Conservation (phyloP, 2,329 filamentous ascomycete species). For the Thermoascus crustaceus region DNA sequence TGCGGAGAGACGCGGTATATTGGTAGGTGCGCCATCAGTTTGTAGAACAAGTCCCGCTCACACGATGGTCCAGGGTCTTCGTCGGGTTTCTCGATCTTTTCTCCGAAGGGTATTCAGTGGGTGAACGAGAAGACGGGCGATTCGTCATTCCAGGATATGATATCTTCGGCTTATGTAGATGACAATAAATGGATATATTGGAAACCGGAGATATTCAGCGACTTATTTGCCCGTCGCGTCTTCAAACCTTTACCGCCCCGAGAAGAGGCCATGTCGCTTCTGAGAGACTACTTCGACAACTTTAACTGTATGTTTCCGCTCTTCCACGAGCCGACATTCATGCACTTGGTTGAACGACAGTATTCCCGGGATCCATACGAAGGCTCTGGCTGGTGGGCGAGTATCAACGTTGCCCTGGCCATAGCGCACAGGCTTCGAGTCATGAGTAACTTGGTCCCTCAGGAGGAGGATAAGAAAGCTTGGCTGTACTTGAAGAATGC, state of each 20-base stretch:
- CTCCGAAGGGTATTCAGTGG: slow-evolving; percentile 95
- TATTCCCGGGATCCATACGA: slow-evolving; percentile 90
- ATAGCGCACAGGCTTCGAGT: slow-evolving; percentile 86
- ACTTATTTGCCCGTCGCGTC: slow-evolving; percentile 77
- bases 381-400: slow-evolving; percentile 97
- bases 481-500: slow-evolving; percentile 97
- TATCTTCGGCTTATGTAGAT: slow-evolving; percentile 79
- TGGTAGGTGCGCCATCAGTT: slow-evolving; percentile 46
- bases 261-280: slow-evolving; percentile 74
- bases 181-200: slow-evolving; percentile 95
- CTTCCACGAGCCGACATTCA: slow-evolving; percentile 96
- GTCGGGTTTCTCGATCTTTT: slow-evolving; percentile 97
- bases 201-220: slow-evolving; percentile 95
- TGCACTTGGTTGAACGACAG: slow-evolving; percentile 90
- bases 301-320: slow-evolving; percentile 99
- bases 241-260: slow-evolving; percentile 79
- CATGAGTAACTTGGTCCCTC: slow-evolving; percentile 86
- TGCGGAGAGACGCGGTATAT: slow-evolving; percentile 93
- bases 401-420: slow-evolving; percentile 86
- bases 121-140: slow-evolving; percentile 98
- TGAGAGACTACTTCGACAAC: slow-evolving; percentile 94
- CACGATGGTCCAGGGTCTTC: slow-evolving; percentile 60
- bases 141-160: slow-evolving; percentile 88
- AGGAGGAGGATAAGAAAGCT: slow-evolving; percentile 86
- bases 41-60: slow-evolving; percentile 14